Evolutionary conservation across 768 basidiomycete species (phyloP), one percentile per base, ranked within the genome.

Genomic region (Lentinula edodes): DNA sequence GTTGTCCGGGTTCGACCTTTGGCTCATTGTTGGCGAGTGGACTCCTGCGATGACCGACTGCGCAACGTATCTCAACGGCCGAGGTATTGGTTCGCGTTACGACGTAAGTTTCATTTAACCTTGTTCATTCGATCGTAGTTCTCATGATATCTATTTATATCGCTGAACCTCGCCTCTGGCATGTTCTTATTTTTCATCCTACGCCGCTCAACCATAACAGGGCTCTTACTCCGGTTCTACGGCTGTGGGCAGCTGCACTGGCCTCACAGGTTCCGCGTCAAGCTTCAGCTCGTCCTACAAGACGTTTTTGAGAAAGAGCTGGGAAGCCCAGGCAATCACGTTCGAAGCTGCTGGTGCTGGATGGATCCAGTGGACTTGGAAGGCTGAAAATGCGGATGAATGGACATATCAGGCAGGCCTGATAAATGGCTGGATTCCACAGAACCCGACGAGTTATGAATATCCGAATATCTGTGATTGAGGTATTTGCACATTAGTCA

Each of bases 11-110:
- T 86, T 85, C 51, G 79, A 83, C 43, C 81, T 95, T 23, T 93
- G 91, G 93, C 80, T 84, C 13, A 78, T 94, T 51, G 91, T 95
- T 35, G 93, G 94, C 42, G 94, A 97, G 75, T 97, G 91, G 87
- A 86, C 89, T 1, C 83, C 90, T 3, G 89, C 89, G 2, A 74
- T 80, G 58, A 93, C 83, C 6, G 93, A 92, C 67, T 91, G 91
- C 66, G 87, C 88, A 13, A 87, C 82, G 67, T 91, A 90, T 71
- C 78, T 97, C 51, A 95, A 95, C 65, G 94, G 94, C 2, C 85
- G 91, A 51, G 91, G 90, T 2, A 65, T 78, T 43, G 88, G 89
- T 3, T 78, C 88, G 5, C 76, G 89, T 45, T 88, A 81, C 64
- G 86, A 87, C 62, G 59, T 60, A 42, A 52, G 32, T 20, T 35